phyloP scores from a whole-genome alignment of 2,329 filamentous ascomycete genomes.

The Emergomyces pasteurianus region DNA sequence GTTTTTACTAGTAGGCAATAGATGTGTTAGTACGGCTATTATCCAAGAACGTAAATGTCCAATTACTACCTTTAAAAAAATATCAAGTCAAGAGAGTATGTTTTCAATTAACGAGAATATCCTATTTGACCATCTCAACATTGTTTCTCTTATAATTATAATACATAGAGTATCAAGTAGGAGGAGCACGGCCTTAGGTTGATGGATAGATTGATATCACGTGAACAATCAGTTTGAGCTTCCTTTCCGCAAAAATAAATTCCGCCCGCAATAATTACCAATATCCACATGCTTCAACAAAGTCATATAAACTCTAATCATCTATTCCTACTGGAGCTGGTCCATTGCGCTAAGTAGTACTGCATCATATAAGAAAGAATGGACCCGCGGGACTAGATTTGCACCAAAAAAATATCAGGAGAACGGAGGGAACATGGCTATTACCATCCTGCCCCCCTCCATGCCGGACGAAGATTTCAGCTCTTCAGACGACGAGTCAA shows the following conservation, averaged over 20 bases:
- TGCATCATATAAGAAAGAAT: neutral
- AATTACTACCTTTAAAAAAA: no score
- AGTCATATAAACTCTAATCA: neutral
- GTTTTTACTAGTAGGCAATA: slow-evolving; percentile 39
- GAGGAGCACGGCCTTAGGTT: no score
- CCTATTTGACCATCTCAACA: no score
- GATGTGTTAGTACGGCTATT: slow-evolving; percentile 34
- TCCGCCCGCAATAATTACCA: no score
- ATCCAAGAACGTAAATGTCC: slow-evolving; percentile 14
- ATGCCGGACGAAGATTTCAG: slow-evolving; percentile 16
- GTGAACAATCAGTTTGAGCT: neutral
- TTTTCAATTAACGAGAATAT: no score
- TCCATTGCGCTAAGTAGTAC: neutral
- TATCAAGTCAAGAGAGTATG: no score
- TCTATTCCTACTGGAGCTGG: neutral
- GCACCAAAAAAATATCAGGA: neutral
- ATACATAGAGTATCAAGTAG: no score
- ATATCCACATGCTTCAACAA: neutral
- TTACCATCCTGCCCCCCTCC: slow-evolving; percentile 42
- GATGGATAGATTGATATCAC: neutral
- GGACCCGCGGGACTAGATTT: neutral
- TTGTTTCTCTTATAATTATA: no score
- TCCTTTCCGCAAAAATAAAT: neutral
- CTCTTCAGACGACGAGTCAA: slow-evolving; percentile 20
- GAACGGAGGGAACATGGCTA: slow-evolving; percentile 33